Percentiles rank a stretch among this genome's conserved stretches.
phyloP scores from a whole-genome alignment of 163 green algal genomes.

The Prototheca cutis region DNA sequence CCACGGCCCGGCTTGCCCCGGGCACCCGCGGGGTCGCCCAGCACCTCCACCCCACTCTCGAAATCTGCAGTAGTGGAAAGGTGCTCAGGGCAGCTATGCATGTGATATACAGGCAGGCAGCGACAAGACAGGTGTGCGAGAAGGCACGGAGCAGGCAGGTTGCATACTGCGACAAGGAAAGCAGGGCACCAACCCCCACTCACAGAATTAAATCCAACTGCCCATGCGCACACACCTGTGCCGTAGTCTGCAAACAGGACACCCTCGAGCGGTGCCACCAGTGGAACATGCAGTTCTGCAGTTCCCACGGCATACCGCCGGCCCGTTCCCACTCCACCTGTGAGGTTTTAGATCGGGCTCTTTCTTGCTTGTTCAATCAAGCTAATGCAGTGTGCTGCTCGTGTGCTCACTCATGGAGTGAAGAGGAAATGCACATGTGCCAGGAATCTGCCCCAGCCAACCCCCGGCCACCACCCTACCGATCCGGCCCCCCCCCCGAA shows the following conservation, averaged over 20 bases:
- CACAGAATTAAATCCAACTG: not conserved
- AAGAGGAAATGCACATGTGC: not conserved
- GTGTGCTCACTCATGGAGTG: no score
- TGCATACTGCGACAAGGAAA: no score
- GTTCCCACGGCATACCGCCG: slow-evolving; percentile 71
- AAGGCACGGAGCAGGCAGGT: no score
- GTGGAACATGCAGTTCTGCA: slow-evolving; percentile 67
- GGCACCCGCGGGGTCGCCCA: slow-evolving; percentile 75
- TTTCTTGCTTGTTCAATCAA: no score
- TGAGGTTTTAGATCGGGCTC: not conserved
- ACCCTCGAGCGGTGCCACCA: slow-evolving; percentile 47
- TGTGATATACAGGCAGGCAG: no score
- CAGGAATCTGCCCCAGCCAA: no score
- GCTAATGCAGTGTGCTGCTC: no score
- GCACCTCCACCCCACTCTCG: slow-evolving; percentile 68
- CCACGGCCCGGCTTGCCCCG: slow-evolving; percentile 74
- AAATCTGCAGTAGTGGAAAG: slow-evolving; percentile 50
- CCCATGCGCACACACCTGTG: slow-evolving; percentile 11
- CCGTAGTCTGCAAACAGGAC: slow-evolving; percentile 73
- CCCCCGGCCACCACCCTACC: no score
- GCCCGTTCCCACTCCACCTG: slow-evolving; percentile 68
- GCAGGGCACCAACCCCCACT: not conserved
- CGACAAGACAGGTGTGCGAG: no score
- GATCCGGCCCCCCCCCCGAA: not conserved
- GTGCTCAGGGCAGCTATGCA: no score